Percentiles rank a stretch among this genome's conserved stretches.
These are phyloP conservation scores for Lichtheimia ornata DNA, from an alignment of 371 early-diverging fungal genomes.

Conservation along the genomic window DNA sequence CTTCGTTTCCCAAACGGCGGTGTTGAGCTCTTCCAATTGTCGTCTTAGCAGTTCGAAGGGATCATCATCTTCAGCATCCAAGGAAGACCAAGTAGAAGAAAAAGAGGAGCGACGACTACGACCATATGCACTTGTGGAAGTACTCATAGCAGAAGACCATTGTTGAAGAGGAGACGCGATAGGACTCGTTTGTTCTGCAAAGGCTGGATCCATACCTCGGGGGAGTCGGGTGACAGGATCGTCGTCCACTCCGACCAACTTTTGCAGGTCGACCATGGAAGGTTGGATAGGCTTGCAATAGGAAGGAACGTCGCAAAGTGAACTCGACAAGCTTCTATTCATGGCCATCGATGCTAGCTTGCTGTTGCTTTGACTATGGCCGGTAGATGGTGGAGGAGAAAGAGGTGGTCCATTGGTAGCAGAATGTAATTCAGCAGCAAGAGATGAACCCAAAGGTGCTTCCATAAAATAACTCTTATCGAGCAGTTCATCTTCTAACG, in stretches of 20 bases:
- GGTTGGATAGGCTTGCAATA: slow-evolving; percentile 1
- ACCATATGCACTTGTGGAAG: slow-evolving; percentile 22
- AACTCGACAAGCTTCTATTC: slow-evolving; percentile 25
- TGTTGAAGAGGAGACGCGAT: slow-evolving; percentile 28
- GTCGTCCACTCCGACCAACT: slow-evolving; percentile 1
- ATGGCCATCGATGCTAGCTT: slow-evolving; percentile 41
- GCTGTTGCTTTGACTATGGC: slow-evolving; percentile 9
- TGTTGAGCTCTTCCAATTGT: slow-evolving; percentile 51
- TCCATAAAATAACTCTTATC: slow-evolving; percentile 44
- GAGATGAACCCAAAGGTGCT: slow-evolving; percentile 44
- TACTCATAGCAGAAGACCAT: slow-evolving; percentile 39
- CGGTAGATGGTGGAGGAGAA: slow-evolving; percentile 16
- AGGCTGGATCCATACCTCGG: slow-evolving; percentile 12
- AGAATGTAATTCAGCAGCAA: slow-evolving; percentile 54
- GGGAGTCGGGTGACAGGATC: slow-evolving; percentile 24
- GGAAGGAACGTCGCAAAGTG: slow-evolving; percentile 8
- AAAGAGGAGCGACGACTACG: slow-evolving; percentile 47
- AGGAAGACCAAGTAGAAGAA: slow-evolving; percentile 35
- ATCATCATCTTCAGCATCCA: slow-evolving; percentile 42
- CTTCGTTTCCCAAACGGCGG: slow-evolving; percentile 53
- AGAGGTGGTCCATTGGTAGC: slow-evolving; percentile 32
- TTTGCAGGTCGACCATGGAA: slow-evolving; percentile 7
- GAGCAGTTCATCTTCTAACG: slow-evolving; percentile 49
- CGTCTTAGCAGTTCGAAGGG: slow-evolving; percentile 52
- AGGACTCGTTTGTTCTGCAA: slow-evolving; percentile 27